phyloP scores from a whole-genome alignment of 768 basidiomycete genomes.

The Lanmaoa rubissima region DNA sequence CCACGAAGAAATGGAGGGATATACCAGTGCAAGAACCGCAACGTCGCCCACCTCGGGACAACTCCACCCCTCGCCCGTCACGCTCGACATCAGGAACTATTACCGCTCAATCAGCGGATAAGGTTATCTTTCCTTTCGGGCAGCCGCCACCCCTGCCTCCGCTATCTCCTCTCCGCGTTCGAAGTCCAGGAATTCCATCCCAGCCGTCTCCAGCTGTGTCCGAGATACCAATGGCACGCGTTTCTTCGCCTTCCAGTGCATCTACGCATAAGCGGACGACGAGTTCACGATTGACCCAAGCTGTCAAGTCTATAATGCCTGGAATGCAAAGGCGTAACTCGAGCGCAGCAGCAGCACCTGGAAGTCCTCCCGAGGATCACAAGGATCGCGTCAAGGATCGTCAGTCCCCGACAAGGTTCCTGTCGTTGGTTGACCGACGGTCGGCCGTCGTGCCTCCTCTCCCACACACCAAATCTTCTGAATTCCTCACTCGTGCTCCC shows the following conservation, averaged over 20 bases:
- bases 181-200: constrained; percentile 14
- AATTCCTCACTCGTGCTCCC: constrained; percentile 8
- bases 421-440: constrained; percentile 17
- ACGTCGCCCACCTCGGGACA: background rate
- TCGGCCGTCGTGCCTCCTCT: background rate
- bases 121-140: constrained; percentile 1
- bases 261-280: constrained; percentile 18
- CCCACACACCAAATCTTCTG: constrained; percentile 1
- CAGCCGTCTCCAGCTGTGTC: constrained; percentile 16
- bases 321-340: constrained; percentile 13
- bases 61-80: background rate
- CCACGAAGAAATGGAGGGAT: background rate
- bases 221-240: constrained; percentile 15
- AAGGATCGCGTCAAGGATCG: constrained; percentile 9
- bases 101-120: constrained; percentile 4
- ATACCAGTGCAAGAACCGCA: background rate
- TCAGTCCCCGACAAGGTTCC: constrained; percentile 9
- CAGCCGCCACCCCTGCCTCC: constrained; percentile 6
- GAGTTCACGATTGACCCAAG: constrained; percentile 21
- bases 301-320: constrained; percentile 29
- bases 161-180: constrained; percentile 19
- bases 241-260: constrained; percentile 9
- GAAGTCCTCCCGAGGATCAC: constrained; percentile 3
- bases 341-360: constrained; percentile 1
- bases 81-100: constrained; percentile 21